Evolutionary conservation across 805 yeast species (phyloP).

Genomic region (Schizosaccharomyces octosporus): DNA sequence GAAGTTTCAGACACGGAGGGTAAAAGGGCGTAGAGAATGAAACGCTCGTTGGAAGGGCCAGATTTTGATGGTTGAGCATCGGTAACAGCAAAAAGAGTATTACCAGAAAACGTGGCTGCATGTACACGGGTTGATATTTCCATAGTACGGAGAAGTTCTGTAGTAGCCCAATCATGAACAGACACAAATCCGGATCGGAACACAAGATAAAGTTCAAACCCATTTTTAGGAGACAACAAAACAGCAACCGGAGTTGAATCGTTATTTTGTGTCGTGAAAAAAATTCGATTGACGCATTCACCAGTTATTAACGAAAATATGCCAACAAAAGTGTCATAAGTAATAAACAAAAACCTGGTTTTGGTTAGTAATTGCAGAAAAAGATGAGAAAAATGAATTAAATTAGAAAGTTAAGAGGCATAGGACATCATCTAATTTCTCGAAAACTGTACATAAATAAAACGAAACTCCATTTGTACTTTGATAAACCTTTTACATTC

Average conservation of each 20-base stretch:
- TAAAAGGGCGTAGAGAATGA: background rate
- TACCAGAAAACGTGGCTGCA: background rate
- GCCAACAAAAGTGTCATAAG: background rate
- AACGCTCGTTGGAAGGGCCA: background rate
- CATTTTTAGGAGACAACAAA: background rate
- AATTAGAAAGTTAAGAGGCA: no score
- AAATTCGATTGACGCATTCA: background rate
- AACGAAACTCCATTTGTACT: no score
- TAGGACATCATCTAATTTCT: no score
- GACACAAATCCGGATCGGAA: background rate
- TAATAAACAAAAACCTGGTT: background rate
- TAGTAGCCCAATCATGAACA: constrained; percentile 1
- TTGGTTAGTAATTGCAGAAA: background rate
- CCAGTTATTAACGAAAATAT: background rate
- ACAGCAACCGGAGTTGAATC: background rate
- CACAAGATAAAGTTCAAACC: background rate
- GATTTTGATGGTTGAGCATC: background rate
- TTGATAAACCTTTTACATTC: no score
- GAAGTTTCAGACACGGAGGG: background rate
- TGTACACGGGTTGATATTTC: background rate
- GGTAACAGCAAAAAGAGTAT: background rate
- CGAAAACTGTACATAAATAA: no score
- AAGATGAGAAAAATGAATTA: background rate
- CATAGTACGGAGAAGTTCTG: background rate
- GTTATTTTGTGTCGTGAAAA: background rate